Percentiles rank a stretch among this genome's conserved stretches.
These are phyloP conservation scores for Jaapia argillacea DNA, from an alignment of 768 basidiomycete species.

Conservation along the genomic window DNA sequence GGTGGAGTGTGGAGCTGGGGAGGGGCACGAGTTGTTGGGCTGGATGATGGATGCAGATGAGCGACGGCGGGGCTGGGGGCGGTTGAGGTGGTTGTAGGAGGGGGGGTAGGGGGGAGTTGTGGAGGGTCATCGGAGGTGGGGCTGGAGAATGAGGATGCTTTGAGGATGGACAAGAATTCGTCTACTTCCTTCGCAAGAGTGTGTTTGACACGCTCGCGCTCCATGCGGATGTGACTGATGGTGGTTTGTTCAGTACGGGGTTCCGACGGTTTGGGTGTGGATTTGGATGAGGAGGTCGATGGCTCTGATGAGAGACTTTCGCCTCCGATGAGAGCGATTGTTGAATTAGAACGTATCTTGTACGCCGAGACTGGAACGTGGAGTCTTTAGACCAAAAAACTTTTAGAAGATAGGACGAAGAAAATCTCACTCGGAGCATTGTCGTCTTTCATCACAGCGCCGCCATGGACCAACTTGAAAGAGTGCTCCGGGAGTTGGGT, in stretches of 20 bases:
- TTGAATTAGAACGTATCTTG: conserved; percentile 56
- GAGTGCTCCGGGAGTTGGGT: conserved; percentile 59
- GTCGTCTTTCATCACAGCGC: conserved; percentile 87
- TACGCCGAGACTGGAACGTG: conserved; percentile 56
- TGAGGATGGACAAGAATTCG: conserved; percentile 35
- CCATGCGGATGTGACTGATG: conserved; percentile 44
- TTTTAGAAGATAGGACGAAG: conserved; percentile 1
- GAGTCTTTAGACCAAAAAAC: neutral
- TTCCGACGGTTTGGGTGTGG: conserved; percentile 15
- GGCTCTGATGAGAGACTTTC: conserved; percentile 14
- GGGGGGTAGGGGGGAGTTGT: conserved; percentile 3
- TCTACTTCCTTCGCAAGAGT: conserved; percentile 49
- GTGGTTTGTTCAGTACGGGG: conserved; percentile 38
- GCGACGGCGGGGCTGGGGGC: conserved; percentile 24
- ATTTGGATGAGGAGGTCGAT: conserved; percentile 14
- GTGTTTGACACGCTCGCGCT: conserved; percentile 38
- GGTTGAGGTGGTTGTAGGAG: too few relatives aligned
- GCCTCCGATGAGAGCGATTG: conserved; percentile 60
- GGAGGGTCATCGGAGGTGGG: conserved; percentile 19
- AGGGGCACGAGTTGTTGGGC: conserved; percentile 8
- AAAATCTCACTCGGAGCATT: conserved; percentile 39
- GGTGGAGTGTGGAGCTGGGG: conserved; percentile 15
- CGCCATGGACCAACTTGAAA: conserved; percentile 86
- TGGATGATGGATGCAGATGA: neutral
- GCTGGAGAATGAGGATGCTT: conserved; percentile 20